Base-by-base conservation (phyloP, 768 basidiomycete genomes). In the Tubosaeta sp. region DNA sequence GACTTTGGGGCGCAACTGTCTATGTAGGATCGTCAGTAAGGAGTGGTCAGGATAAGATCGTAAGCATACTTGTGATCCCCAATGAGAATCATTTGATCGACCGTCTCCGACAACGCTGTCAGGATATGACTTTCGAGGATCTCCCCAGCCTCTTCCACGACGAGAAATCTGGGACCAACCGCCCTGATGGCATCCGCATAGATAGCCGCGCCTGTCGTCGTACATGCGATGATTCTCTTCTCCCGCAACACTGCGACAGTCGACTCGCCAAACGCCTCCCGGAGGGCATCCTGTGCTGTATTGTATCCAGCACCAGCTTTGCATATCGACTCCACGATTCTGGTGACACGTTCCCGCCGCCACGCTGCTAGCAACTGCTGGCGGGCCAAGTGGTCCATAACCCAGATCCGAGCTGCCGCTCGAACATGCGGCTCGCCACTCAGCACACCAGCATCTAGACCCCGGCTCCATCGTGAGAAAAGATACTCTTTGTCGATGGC, bases 111-210 rank as follows among this genome's bases (percentile, higher is more conserved):
- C 19, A 87, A 63, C 0, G 86, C 76, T 0, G 83, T 84, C 43
- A 88, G 51, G 29, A 84, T 65, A 57, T 88, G 85, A 55, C 80
- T 79, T 58, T 86, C 85, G 5, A 88, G 62, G 42, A 86, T 85
- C 58, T 87, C 85, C 3, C 85, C 85, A 0, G 85, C 85, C 61
- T 87, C 85, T 59, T 88, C 85, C 1, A 87, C 84, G 0, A 87
- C 66, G 6, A 87, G 65, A 4, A 86, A 72, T 10, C 73, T 65
- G 0, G 83, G 80, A 5, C 65, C 62, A 3, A 71, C 75, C 0
- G 66, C 68, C 14, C 71, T 73, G 22, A 87, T 74, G 10, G 66
- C 69, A 2, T 72, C 62, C 0, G 69, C 65, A 51, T 82, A 79
- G 62, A 80, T 87, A 0, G 85, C 85, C 0, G 85, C 85, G 1